Evolutionary conservation across 2,329 filamentous ascomycete species (phyloP).

Genomic region (Penicillium sp.): DNA sequence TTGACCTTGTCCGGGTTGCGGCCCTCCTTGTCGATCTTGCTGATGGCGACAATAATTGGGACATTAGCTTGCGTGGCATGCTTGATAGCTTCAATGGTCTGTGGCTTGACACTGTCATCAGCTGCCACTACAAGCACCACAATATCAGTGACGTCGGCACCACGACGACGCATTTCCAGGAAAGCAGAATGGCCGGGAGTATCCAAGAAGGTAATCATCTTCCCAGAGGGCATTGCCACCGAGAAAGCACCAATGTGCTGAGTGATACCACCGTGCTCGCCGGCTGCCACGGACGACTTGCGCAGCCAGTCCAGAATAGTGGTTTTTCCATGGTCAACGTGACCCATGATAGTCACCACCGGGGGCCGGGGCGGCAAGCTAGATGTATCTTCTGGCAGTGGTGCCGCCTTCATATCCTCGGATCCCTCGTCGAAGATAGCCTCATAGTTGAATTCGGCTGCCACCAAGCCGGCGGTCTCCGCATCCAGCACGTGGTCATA

Average conservation of each 20-base stretch:
- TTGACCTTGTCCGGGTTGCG: constrained; percentile 80
- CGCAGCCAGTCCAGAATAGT: constrained; percentile 90
- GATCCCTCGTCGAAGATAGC: constrained; percentile 64
- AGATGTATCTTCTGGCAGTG: constrained; percentile 63
- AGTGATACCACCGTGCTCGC: constrained; percentile 94
- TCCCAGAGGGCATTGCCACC: constrained; percentile 78
- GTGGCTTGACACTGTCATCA: constrained; percentile 95
- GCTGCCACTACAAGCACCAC: constrained; percentile 93
- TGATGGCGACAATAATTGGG: constrained; percentile 95
- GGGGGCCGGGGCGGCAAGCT: constrained; percentile 71
- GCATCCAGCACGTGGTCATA: constrained; percentile 82
- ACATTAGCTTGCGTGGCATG: constrained; percentile 83
- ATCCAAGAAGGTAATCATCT: constrained; percentile 91
- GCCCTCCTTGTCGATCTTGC: constrained; percentile 89
- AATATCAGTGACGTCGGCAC: constrained; percentile 94
- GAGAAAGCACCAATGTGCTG: constrained; percentile 98
- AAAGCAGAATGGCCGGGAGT: constrained; percentile 96
- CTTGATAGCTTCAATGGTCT: constrained; percentile 93
- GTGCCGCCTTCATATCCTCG: constrained; percentile 68
- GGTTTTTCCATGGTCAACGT: constrained; percentile 97
- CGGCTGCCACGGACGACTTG: constrained; percentile 84
- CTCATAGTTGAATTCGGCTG: constrained; percentile 88
- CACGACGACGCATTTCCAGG: constrained; percentile 89
- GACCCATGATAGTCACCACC: constrained; percentile 98
- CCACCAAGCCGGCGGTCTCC: constrained; percentile 84